A percentile compares a stretch with the other conserved stretches of the same genome.
Conservation (phyloP, 2,329 filamentous ascomycete genomes). For the Tolypocladium sp. region DNA sequence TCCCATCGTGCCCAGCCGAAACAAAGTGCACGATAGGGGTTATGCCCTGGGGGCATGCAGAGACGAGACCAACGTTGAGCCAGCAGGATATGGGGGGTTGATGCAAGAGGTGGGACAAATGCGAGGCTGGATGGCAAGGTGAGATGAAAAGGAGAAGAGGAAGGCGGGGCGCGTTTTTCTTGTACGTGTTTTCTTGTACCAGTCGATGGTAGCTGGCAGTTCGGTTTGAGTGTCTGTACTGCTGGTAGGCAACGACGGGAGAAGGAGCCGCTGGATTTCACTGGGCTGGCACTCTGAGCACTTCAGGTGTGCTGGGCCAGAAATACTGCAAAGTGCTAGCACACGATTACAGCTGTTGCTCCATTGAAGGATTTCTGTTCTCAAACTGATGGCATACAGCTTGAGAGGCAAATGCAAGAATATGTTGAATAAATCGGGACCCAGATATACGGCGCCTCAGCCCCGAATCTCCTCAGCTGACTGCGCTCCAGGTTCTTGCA, state of each 20-base stretch:
- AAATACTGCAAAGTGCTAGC: background rate
- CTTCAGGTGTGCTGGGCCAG: background rate
- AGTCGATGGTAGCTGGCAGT: background rate
- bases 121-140: background rate
- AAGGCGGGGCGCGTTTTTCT: background rate
- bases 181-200: background rate
- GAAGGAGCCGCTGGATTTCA: background rate
- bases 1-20: constrained; percentile 4
- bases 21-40: background rate
- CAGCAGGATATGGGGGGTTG: background rate
- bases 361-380: background rate
- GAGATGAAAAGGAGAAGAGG: background rate
- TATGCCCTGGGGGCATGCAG: too few relatives aligned
- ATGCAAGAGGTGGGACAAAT: background rate
- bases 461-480: background rate
- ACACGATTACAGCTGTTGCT: background rate
- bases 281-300: background rate
- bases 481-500: background rate
- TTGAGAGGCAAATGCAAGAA: background rate
- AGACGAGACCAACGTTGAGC: background rate
- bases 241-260: background rate
- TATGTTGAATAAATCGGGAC: too few relatives aligned
- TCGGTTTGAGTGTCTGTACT: background rate
- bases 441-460: too few relatives aligned
- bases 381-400: background rate